Evolutionary conservation across 2,329 filamentous ascomycete genomes (phyloP).

Genomic region (Aplosporella prunicola): DNA sequence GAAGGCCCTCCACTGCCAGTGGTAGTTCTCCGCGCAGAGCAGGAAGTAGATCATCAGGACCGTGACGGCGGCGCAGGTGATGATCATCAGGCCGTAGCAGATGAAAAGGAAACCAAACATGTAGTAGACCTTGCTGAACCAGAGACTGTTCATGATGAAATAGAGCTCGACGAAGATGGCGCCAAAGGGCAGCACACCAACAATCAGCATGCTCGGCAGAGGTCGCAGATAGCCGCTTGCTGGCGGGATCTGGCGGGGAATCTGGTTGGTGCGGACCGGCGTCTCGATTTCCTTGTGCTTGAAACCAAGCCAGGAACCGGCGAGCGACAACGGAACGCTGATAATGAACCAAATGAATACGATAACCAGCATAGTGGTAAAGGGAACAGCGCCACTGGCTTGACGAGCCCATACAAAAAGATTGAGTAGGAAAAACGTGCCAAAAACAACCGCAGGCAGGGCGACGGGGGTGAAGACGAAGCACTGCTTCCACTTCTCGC

Average conservation of each 20-base stretch:
- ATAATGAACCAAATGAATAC: constrained; percentile 95
- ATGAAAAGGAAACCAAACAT: constrained; percentile 99
- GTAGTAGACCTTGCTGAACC: constrained; percentile 98
- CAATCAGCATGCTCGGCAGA: constrained; percentile 81
- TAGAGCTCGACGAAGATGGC: constrained; percentile 98
- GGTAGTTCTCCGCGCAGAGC: constrained; percentile 92
- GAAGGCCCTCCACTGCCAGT: constrained; percentile 98
- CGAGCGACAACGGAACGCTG: constrained; percentile 81
- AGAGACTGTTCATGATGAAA: constrained; percentile 98
- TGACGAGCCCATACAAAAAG: constrained; percentile 91
- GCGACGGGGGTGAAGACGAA: constrained; percentile 80
- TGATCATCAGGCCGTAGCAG: constrained; percentile 94
- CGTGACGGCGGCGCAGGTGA: constrained; percentile 86
- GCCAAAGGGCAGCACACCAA: constrained; percentile 86
- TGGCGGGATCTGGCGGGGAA: constrained; percentile 89
- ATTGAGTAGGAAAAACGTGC: constrained; percentile 84
- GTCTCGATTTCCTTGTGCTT: constrained; percentile 58
- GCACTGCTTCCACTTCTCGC: constrained; percentile 90
- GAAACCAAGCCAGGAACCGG: constrained; percentile 90
- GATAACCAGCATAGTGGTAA: constrained; percentile 92
- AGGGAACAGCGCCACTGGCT: constrained; percentile 88
- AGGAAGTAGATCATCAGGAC: constrained; percentile 94
- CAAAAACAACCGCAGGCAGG: constrained; percentile 79
- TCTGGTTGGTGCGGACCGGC: constrained; percentile 93
- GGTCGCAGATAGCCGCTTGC: constrained; percentile 73